Evolutionary conservation across 148 eudicot species (phyloP).

Genomic region (Nepenthes gracilis): DNA sequence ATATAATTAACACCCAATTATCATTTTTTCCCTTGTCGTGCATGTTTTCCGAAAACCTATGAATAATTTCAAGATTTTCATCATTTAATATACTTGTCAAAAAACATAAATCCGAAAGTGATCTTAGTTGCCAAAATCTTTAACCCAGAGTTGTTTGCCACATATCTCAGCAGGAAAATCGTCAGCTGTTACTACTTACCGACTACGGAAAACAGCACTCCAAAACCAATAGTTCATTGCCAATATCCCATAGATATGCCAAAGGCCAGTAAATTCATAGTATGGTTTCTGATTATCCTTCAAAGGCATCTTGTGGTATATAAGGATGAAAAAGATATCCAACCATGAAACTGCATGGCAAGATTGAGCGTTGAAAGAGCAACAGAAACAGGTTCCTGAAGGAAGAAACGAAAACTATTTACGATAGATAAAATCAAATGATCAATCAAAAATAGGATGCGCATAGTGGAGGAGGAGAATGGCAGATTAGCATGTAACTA

Average conservation of each 20-base stretch:
- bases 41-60: too few relatives aligned
- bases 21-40: too few relatives aligned
- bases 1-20: too few relatives aligned
- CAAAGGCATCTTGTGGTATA: slow-evolving; percentile 72
- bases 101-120: too few relatives aligned
- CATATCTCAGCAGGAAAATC: too few relatives aligned
- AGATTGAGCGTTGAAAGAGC: slow-evolving; percentile 84
- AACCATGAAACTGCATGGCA: slow-evolving; percentile 91
- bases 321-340: slow-evolving; percentile 90
- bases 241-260: slow-evolving; percentile 76
- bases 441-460: background rate
- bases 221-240: slow-evolving; percentile 92
- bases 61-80: too few relatives aligned
- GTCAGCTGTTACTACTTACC: slow-evolving; percentile 34
- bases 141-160: too few relatives aligned
- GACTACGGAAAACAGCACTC: slow-evolving; percentile 77
- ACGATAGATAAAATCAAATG: background rate
- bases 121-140: too few relatives aligned
- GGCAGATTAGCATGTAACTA: slow-evolving; percentile 9
- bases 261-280: slow-evolving; percentile 73
- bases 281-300: slow-evolving; percentile 44
- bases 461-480: background rate
- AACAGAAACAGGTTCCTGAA: slow-evolving; percentile 91
- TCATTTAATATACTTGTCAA: too few relatives aligned
- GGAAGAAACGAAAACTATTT: slow-evolving; percentile 1